Evolutionary conservation across 2,329 filamentous ascomycete genomes (phyloP), one percentile per base, ranked within the genome.

Genomic region (Aureobasidium sp.): DNA sequence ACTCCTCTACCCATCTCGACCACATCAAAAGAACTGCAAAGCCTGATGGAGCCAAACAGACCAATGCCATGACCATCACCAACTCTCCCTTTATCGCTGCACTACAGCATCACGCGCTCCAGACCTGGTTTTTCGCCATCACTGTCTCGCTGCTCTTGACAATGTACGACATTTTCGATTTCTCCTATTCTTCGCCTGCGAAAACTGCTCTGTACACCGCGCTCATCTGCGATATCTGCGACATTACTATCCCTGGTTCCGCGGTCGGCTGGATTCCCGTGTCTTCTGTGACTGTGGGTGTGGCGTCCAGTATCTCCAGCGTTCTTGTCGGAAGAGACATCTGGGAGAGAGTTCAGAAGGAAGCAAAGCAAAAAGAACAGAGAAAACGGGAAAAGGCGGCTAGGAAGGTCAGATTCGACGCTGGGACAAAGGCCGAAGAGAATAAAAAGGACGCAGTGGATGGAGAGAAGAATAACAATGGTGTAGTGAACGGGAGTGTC

Each of bases 51-150:
- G 29, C 4, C 9, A 48, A 22, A 36, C 22, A 65, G 65, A 67
- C 58, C 29, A 75, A 81, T 51, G 71, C 83, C 14, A 85, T 87
- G 75, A 80, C 79, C 0, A 67, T 80, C 1, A 79, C 78, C 41
- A 69, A 68, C 1, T 74, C 74, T 1, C 51, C 70, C 0, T 80
- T 76, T 71, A 79, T 80, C 17, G 67, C 68, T n/a, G 67, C 65
- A 29, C 68, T 88, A 4, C 56, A 60, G 42, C 77, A 83, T 49
- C 85, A 90, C 73, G 83, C 82, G 0, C 84, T 88, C 73, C 81
- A 84, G 58, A 86, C 88, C 72, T 91, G 88, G 88, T 82, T 90
- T 65, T 82, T 85, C 42, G 81, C 81, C 0, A 75, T 90, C 25
- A 74, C 74, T 12, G 82, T 64, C 63, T 83, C 80, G 0, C 73